These are phyloP conservation scores for Pichia sp. DNA, from an alignment of 1,139 yeast species.

Conservation along the genomic window DNA sequence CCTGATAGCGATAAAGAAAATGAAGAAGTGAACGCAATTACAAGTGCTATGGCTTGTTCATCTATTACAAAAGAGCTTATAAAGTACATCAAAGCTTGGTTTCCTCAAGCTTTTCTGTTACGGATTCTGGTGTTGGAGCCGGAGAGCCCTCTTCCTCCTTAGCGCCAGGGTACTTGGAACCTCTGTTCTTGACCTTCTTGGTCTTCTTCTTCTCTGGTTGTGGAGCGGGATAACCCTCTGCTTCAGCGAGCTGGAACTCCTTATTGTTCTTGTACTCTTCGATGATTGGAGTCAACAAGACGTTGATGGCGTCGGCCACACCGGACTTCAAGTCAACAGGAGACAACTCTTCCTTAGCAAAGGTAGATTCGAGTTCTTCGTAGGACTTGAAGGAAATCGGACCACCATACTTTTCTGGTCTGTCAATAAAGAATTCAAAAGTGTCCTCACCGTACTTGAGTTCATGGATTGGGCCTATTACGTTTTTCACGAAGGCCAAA, in stretches of 20 bases:
- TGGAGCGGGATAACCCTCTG: constrained; percentile 80
- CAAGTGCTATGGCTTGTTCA: not conserved
- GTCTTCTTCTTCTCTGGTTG: constrained; percentile 49
- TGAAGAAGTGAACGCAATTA: not conserved
- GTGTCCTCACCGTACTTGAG: constrained; percentile 53
- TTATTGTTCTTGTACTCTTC: constrained; percentile 55
- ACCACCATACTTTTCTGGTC: constrained; percentile 98
- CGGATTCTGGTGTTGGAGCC: constrained; percentile 13
- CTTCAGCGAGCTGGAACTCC: constrained; percentile 72
- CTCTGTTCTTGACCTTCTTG: constrained; percentile 78
- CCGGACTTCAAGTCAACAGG: constrained; percentile 95
- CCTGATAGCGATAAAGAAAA: too few species aligned
- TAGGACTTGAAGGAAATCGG: constrained; percentile 67
- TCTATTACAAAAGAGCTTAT: not conserved
- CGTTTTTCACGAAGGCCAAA: constrained; percentile 78
- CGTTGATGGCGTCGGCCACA: constrained; percentile 78
- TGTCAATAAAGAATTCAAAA: constrained; percentile 67
- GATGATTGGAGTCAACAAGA: constrained; percentile 78
- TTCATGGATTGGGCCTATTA: constrained; percentile 81
- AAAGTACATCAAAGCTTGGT: constrained; percentile 18
- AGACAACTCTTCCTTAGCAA: constrained; percentile 64
- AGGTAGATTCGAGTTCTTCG: constrained; percentile 70
- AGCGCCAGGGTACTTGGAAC: constrained; percentile 79
- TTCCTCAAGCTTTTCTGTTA: constrained; percentile 28
- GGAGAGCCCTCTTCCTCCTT: constrained; percentile 12